phyloP scores from a whole-genome alignment of 257 asterid genomes.

The Nicotiana paniculata region DNA sequence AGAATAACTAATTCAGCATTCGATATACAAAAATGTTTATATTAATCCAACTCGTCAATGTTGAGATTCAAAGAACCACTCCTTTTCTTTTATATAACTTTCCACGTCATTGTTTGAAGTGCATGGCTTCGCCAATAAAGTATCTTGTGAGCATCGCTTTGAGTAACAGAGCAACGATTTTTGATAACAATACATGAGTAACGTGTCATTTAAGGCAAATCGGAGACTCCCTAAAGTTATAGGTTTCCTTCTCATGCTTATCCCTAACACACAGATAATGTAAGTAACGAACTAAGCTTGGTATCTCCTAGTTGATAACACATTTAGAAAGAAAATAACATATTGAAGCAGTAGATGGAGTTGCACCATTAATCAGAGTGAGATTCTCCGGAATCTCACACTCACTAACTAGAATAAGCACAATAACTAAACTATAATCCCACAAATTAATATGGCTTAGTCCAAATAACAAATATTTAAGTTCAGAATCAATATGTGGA shows the following conservation, averaged over 20 bases:
- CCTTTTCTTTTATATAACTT: neutral
- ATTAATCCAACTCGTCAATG: neutral
- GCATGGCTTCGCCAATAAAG: no score
- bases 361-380: constrained; percentile 58
- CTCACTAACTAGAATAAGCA: neutral
- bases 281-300: neutral
- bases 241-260: no score
- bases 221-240: neutral
- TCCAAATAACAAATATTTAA: neutral
- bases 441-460: neutral
- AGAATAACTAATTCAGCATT: neutral
- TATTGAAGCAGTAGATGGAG: neutral
- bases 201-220: neutral
- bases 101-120: no score
- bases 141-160: neutral
- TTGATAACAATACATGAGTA: neutral
- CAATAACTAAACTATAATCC: neutral
- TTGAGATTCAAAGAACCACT: neutral
- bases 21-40: neutral
- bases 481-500: neutral
- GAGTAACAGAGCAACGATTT: neutral
- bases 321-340: neutral
- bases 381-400: constrained; percentile 26
- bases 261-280: no score
- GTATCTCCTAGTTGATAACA: neutral